phyloP scores from a whole-genome alignment of 2,329 filamentous ascomycete genomes.

The Xylaria arbuscula region DNA sequence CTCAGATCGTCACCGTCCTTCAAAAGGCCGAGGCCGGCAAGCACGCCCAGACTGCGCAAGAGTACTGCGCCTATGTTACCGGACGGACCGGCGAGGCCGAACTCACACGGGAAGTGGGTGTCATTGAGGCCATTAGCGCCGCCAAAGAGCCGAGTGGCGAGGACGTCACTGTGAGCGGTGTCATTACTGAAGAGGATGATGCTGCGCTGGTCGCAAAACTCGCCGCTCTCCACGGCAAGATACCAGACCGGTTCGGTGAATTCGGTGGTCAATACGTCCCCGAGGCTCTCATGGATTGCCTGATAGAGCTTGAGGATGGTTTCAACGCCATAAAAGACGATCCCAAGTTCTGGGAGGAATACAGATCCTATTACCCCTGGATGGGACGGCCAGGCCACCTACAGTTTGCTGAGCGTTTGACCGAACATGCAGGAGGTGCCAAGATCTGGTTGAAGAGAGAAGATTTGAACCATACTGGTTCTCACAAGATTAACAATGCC shows the following conservation, averaged over 20 bases:
- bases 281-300: constrained; percentile 96
- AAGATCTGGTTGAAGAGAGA: constrained; percentile 99
- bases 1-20: constrained; percentile 89
- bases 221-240: constrained; percentile 80
- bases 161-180: constrained; percentile 73
- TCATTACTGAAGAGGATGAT: constrained; percentile 67
- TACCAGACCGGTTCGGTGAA: constrained; percentile 90
- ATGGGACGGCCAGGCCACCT: constrained; percentile 95
- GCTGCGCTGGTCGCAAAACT: constrained; percentile 82
- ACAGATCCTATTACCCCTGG: constrained; percentile 93
- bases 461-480: constrained; percentile 96
- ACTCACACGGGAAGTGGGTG: constrained; percentile 72
- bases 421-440: constrained; percentile 87
- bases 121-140: constrained; percentile 73
- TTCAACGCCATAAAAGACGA: constrained; percentile 91
- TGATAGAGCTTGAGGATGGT: constrained; percentile 88
- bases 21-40: constrained; percentile 74
- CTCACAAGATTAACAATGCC: constrained; percentile 99
- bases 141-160: constrained; percentile 69
- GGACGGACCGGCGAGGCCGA: constrained; percentile 58
- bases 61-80: constrained; percentile 81
- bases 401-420: constrained; percentile 88
- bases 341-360: constrained; percentile 96
- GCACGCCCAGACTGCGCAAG: constrained; percentile 78
- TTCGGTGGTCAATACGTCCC: constrained; percentile 98